Evolutionary conservation across 2,329 filamentous ascomycete species (phyloP), one percentile per base, ranked within the genome.

Genomic region (Penicillium sp.): DNA sequence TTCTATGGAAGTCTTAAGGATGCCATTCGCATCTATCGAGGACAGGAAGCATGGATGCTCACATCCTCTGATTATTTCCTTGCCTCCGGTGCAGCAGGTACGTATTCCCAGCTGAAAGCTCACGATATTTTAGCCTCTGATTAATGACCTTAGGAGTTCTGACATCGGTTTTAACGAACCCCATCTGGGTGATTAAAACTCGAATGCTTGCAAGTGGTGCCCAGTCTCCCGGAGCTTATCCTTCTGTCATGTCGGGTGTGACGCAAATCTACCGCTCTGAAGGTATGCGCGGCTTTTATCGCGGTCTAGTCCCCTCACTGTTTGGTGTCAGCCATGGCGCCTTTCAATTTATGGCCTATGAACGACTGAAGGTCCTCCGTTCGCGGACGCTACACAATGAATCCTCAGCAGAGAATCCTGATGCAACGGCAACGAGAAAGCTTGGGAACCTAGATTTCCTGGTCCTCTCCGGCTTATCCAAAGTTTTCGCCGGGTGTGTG

Each of bases 171-270:
- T 83, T 94, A 65, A 98, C 95, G 34, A 98, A 98, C 74, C 95
- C 95, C 2, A 88, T 99, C 69, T 99, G 95, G 95, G 95, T 99
- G 2, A 87, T 99, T 75, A 98, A 98, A 81, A 98, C 94, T 8
- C 90, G 95, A 63, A 98, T 99, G 92, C 82, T 98, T 25, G 92
- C 92, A 34, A 93, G 91, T 4, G 91, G 95, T 66, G 85, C 86
- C 52, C 82, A 85, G 56, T 83, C 87, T 5, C 85, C 83, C 1
- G 92, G 92, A 14, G 95, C 94, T 1, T 99, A 99, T 76, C 83
- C 86, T 15, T 89, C 86, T 65, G 91, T 97, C 81, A 79, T 83
- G 65, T 83, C 88, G 51, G 95, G 95, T 31, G 84, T 88, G 2
- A 76, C 75, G 39, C 83, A 86, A 47, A 86, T 99, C 20, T 84